Evolutionary conservation across 306 rosid genomes (phyloP), one percentile per base, ranked within the genome.

Genomic region (Gastrolobium villosum): DNA sequence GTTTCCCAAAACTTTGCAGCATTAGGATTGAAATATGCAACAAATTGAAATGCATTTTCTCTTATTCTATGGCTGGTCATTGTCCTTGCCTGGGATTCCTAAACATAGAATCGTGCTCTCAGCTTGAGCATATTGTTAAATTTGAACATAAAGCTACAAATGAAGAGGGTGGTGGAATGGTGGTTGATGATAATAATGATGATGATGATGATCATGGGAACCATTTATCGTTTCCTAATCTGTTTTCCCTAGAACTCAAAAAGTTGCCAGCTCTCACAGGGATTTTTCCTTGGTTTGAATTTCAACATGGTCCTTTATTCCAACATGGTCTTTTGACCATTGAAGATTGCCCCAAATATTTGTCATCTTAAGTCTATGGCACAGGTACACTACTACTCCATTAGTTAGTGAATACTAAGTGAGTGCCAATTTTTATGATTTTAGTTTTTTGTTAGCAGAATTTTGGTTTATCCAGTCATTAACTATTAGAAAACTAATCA

Each of bases 111-210:
- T 30, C 30, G 3, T 67, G 73, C 57, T 11, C 43, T 67, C 30
- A 67, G 7, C 57, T 67, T 30, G 57, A 46, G 31, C 43, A 67
- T 2, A 46, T 67, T 67, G 57, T 67, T 30, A 67, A 67, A 31
- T 46, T 67, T 67, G 73, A 67, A 13, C 43, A 45, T 6, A 31
- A 67, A 67, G 57, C 43, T 46, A 31, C 31, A 67, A 32, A 31
- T 11, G 56, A 67, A 45, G 45, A 41, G 1, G 43, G 2, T 28
- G 57, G 43, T 10, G 26, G 5, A 6, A 28, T 10, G 6, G 1
- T 30, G 26, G 57, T 14, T 1, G 28, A 10, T 45, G 56, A 45
- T n/a, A n/a, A n/a, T n/a, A n/a, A 10, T 45, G 56, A 45, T 1
- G 28, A 10, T 45, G 56, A 45, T 66, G 40, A 44, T 44, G 8